Evolutionary conservation across 73 alveolate species (phyloP).

Genomic region (Diophrys sp.): DNA sequence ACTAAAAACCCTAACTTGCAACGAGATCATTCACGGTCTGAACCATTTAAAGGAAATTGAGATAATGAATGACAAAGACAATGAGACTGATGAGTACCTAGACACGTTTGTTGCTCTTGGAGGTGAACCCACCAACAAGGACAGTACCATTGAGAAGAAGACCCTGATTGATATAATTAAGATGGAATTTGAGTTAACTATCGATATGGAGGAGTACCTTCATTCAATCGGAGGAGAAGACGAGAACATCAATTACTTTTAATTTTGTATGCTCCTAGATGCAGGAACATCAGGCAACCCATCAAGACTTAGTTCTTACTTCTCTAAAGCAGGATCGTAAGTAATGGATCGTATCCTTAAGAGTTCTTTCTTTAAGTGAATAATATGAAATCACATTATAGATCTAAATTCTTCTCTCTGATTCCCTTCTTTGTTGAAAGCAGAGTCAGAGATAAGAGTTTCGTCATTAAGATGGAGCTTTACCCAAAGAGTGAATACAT

Average conservation of each 20-base stretch:
- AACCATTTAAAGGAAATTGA: constrained; percentile 40
- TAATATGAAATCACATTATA: constrained; percentile 12
- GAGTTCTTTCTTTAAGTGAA: too few relatives aligned
- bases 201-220: constrained; percentile 70
- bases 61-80: constrained; percentile 39
- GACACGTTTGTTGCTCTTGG: constrained; percentile 86
- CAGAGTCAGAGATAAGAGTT: constrained; percentile 21
- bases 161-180: constrained; percentile 56
- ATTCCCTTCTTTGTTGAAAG: constrained; percentile 59
- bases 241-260: constrained; percentile 67
- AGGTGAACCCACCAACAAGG: constrained; percentile 63
- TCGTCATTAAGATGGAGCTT: constrained; percentile 46
- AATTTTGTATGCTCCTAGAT: constrained; percentile 62
- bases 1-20: constrained; percentile 3
- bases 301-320: constrained; percentile 30
- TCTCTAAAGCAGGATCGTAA: too few relatives aligned
- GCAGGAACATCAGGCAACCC: constrained; percentile 56
- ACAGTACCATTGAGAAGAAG: constrained; percentile 53
- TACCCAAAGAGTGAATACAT: constrained; percentile 27
- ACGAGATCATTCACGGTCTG: constrained; percentile 1
- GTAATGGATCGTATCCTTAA: too few relatives aligned
- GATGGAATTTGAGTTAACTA: constrained; percentile 65
- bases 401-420: background rate
- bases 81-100: constrained; percentile 51
- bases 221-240: constrained; percentile 65